Evolutionary conservation across 371 early-diverging fungal species (phyloP).

Genomic region (Pancytospora philotis): DNA sequence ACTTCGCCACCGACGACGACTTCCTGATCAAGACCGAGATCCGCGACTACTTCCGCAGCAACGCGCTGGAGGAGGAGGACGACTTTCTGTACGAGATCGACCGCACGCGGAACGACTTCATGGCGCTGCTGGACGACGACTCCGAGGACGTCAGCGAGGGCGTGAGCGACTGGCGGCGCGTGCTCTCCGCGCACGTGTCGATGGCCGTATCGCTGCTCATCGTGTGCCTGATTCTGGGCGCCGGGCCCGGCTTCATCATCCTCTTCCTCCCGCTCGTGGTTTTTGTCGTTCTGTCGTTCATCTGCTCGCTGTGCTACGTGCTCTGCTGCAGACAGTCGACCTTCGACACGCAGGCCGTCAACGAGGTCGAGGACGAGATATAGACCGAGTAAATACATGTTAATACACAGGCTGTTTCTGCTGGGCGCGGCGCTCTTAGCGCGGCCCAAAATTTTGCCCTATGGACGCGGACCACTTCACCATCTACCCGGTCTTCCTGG

Average conservation of each 20-base stretch:
- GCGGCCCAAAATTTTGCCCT: too few relatives aligned
- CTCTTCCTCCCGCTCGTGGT: constrained; percentile 56
- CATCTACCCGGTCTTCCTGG: constrained; percentile 48
- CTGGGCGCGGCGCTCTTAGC: too few relatives aligned
- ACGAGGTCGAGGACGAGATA: constrained; percentile 57
- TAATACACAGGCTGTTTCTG: constrained; percentile 11
- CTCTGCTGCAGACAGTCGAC: constrained; percentile 57
- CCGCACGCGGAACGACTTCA: constrained; percentile 60
- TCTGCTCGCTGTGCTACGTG: constrained; percentile 57
- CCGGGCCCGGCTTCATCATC: constrained; percentile 53
- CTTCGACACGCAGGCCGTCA: constrained; percentile 60
- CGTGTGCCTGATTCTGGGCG: constrained; percentile 55
- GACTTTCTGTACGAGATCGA: constrained; percentile 65
- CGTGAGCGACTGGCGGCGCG: constrained; percentile 58
- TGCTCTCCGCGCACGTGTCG: constrained; percentile 58
- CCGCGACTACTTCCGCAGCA: constrained; percentile 65
- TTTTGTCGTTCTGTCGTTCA: constrained; percentile 58
- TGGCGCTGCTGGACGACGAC: constrained; percentile 58
- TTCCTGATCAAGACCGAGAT: constrained; percentile 64
- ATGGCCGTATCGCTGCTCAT: constrained; percentile 54
- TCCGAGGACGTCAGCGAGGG: constrained; percentile 54
- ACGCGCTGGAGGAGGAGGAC: constrained; percentile 65
- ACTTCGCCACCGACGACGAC: constrained; percentile 68
- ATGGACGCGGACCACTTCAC: constrained; percentile 31
- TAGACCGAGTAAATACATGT: constrained; percentile 37